Conservation (phyloP, 148 eudicot species). For the Gaultheria prostrata region DNA sequence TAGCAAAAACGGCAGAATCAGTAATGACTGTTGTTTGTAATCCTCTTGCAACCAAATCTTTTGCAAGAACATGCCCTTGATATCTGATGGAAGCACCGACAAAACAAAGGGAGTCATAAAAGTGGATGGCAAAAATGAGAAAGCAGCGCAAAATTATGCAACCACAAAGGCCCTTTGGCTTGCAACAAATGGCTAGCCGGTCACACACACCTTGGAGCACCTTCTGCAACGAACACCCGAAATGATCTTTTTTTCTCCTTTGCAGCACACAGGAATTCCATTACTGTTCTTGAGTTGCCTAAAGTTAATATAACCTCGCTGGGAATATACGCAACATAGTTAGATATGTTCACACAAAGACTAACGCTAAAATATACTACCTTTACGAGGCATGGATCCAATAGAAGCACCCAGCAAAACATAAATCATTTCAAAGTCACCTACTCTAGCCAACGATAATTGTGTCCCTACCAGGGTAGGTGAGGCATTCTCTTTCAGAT, state of each 20-base stretch:
- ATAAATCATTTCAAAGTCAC: background rate
- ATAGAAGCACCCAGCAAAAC: background rate
- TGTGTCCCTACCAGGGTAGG: background rate
- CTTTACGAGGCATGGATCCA: background rate
- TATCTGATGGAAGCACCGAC: constrained; percentile 45
- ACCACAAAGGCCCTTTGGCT: background rate
- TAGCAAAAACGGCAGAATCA: constrained; percentile 97
- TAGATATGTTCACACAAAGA: background rate
- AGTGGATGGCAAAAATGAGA: background rate
- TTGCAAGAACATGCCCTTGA: constrained; percentile 94
- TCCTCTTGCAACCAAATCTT: constrained; percentile 85
- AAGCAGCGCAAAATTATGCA: background rate
- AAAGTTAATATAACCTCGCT: constrained; percentile 97
- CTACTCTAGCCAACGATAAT: background rate
- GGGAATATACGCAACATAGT: constrained; percentile 19
- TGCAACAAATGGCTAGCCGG: background rate
- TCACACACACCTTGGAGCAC: constrained; percentile 83
- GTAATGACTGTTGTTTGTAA: constrained; percentile 93
- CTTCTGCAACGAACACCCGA: constrained; percentile 96
- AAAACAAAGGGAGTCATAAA: background rate
- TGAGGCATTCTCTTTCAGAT: background rate
- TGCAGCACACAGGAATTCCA: constrained; percentile 95
- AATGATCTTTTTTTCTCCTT: constrained; percentile 95
- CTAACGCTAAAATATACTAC: background rate
- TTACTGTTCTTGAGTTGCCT: constrained; percentile 91